Conservation (phyloP, 2,329 filamentous ascomycete genomes). For the Elsinoe necatrix region DNA sequence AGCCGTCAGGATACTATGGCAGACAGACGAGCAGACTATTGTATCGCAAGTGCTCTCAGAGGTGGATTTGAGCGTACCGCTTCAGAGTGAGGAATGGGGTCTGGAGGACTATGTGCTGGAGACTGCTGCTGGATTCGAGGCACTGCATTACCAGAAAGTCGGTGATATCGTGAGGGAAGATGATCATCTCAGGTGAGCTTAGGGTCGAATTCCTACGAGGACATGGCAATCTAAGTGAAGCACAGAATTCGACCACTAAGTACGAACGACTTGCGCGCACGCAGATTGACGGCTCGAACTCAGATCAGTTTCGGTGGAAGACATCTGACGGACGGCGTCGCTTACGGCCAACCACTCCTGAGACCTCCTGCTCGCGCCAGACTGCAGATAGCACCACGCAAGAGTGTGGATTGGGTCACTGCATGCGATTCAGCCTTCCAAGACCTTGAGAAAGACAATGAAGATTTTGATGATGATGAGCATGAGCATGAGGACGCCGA, state of each 20-base stretch:
- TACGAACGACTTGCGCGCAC: constrained; percentile 62
- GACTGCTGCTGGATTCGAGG: constrained; percentile 64
- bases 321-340: constrained; percentile 75
- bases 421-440: constrained; percentile 1
- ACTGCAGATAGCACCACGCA: constrained; percentile 64
- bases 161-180: constrained; percentile 66
- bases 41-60: constrained; percentile 68
- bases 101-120: constrained; percentile 86
- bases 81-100: constrained; percentile 75
- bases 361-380: constrained; percentile 54
- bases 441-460: constrained; percentile 26
- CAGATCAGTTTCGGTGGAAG: constrained; percentile 73
- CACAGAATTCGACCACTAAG: constrained; percentile 68
- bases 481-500: neutral
- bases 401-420: constrained; percentile 40
- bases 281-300: constrained; percentile 65
- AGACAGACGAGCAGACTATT: constrained; percentile 48
- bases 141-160: constrained; percentile 73
- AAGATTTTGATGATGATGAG: constrained; percentile 19
- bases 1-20: constrained; percentile 63
- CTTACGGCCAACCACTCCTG: constrained; percentile 69
- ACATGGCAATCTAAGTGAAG: constrained; percentile 5
- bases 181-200: constrained; percentile 67
- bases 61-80: constrained; percentile 69
- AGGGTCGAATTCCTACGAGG: neutral